phyloP scores from a whole-genome alignment of 441 rosid species.

The Bruguiera hainesii region DNA sequence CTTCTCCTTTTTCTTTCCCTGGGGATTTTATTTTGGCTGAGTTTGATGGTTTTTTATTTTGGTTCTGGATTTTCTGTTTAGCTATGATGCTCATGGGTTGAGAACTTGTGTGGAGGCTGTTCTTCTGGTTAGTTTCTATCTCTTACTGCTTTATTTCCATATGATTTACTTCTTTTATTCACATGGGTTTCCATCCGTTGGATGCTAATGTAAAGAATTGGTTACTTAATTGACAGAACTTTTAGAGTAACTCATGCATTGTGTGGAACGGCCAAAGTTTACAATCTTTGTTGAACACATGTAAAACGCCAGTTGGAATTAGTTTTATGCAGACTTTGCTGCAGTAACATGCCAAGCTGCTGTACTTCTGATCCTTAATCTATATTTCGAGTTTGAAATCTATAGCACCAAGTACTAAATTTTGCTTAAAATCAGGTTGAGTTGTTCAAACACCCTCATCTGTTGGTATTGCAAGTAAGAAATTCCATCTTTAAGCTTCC shows the following conservation, averaged over 20 bases:
- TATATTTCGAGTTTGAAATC: no score
- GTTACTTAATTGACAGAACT: no score
- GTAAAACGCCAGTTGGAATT: no score
- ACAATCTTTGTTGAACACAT: no score
- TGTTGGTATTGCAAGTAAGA: slow-evolving; percentile 63
- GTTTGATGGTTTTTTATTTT: neutral
- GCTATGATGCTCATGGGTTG: slow-evolving; percentile 66
- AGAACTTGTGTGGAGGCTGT: slow-evolving; percentile 81
- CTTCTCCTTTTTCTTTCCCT: neutral
- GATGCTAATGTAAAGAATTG: no score
- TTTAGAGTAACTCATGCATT: no score
- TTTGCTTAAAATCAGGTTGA: slow-evolving; percentile 58
- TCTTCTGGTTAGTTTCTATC: slow-evolving; percentile 50
- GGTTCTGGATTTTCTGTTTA: slow-evolving; percentile 12
- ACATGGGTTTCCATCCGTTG: no score
- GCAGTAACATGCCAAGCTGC: no score
- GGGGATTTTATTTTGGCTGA: neutral
- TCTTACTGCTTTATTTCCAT: neutral
- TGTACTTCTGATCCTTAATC: no score
- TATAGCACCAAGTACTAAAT: neutral
- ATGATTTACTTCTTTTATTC: neutral
- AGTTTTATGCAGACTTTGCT: no score
- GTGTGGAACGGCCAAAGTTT: no score
- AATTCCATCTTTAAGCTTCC: slow-evolving; percentile 76
- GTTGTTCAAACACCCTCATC: slow-evolving; percentile 84